Base-by-base conservation (phyloP, 164 flowering plant genomes). In the Stephania cephalantha region DNA sequence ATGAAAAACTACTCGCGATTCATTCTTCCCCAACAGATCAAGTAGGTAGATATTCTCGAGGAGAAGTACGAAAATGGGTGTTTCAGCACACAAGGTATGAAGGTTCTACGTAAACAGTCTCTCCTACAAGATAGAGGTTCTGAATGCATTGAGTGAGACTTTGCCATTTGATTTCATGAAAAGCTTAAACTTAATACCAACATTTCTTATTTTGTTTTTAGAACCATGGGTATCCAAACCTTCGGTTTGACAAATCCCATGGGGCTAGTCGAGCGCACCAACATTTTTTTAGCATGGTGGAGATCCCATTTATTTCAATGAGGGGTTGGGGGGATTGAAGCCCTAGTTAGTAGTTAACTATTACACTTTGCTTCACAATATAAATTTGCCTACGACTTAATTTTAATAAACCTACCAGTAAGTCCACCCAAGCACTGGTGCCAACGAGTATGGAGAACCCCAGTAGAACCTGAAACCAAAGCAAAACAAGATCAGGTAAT, bases 361-460 rank as follows among this genome's bases (percentile, higher is more conserved):
- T 17, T 15, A 55, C 61, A 55, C 12, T n/a, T 45, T 70, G 9
- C 13, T 70, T 45, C 50, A 9, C 46, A 3, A 44, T 18, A 17
- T 7, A 46, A 13, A 70, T 15, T 45, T 8, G 20, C 3, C 13
- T 35, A 17, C 48, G 1, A 7, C 3, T 15, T 69, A 61, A 35
- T 44, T 71, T 46, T 46, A 11, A 25, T 71, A 65, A 46, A 74
- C 86, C 0, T 76, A 96, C 99, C 95, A 96, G 86, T 63, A 96
- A 82, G 86, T 96, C 99, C 81, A 94, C 97, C 99, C 99, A 96
- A 53, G 97, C 92, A 85, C 95, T 96, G 66, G 95, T 90, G 55
- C 98, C 99, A 75, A 96, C 94, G 78, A 96, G 94, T 77, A 96
- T 85, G 70, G 98, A 92, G 80, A 96, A 96, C 71, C 97, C 98